These are phyloP conservation scores for Middelhovenomyces tepae DNA, from an alignment of 805 yeast species.

Conservation along the genomic window DNA sequence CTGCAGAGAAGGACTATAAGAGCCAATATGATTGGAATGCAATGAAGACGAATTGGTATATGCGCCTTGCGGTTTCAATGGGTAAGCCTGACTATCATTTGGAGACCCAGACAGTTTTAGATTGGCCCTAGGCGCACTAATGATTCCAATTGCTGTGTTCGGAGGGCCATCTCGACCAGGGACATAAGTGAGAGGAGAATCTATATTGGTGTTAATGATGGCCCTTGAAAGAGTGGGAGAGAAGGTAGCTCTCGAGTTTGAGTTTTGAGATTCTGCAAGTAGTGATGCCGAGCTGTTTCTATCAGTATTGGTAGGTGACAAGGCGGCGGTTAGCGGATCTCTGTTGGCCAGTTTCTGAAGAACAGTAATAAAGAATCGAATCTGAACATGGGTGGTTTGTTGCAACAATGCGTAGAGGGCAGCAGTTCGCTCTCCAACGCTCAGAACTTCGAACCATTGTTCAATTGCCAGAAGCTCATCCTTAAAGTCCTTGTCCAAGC, in stretches of 20 bases:
- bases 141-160: no score
- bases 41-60: no score
- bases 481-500: slow-evolving; percentile 24
- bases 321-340: slow-evolving; percentile 17
- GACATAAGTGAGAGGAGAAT: no score
- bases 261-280: slow-evolving; percentile 6
- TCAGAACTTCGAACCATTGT: slow-evolving; percentile 32
- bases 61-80: no score
- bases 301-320: slow-evolving; percentile 16
- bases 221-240: slow-evolving; percentile 6
- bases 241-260: slow-evolving; percentile 6
- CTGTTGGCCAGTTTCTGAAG: slow-evolving; percentile 23
- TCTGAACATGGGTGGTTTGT: slow-evolving; percentile 28
- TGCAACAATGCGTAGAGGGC: slow-evolving; percentile 30
- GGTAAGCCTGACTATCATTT: no score
- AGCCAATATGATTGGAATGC: no score
- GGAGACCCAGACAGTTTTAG: no score
- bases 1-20: no score
- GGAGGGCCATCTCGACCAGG: no score
- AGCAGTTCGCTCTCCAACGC: slow-evolving; percentile 31
- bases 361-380: slow-evolving; percentile 26
- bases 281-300: no score
- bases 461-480: slow-evolving; percentile 30
- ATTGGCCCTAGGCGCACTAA: no score
- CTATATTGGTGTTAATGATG: no score